These are phyloP conservation scores for Mycena capillaripes DNA, from an alignment of 768 basidiomycete species.

Conservation along the genomic window DNA sequence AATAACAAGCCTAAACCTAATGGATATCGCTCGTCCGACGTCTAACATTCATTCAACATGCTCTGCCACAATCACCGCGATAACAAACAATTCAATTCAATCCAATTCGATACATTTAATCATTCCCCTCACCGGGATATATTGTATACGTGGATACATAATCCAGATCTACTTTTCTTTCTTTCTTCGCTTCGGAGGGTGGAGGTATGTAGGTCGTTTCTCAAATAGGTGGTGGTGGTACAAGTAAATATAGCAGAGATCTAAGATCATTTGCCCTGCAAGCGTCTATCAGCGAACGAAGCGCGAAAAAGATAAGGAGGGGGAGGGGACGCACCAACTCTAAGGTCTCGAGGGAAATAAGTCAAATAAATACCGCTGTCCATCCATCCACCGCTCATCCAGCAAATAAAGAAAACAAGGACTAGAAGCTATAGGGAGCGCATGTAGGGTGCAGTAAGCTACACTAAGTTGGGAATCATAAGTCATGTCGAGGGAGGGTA, in stretches of 20 bases:
- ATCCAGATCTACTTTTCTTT: conserved; percentile 10
- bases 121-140: conserved; percentile 11
- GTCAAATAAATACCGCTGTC: conserved; percentile 37
- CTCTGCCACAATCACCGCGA: no score
- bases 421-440: neutral
- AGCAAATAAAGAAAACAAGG: neutral
- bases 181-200: neutral
- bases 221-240: conserved; percentile 16
- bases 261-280: conserved; percentile 14
- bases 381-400: conserved; percentile 18
- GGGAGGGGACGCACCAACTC: conserved; percentile 19
- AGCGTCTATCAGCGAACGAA: neutral
- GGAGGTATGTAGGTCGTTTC: neutral
- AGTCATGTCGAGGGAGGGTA: conserved; percentile 5
- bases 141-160: neutral
- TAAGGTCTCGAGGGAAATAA: conserved; percentile 17
- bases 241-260: conserved; percentile 23
- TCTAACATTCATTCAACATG: no score
- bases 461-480: neutral
- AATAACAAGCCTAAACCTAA: no score
- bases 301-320: neutral
- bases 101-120: no score
- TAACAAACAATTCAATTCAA: no score
- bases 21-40: no score
- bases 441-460: conserved; percentile 8